Percentiles rank a stretch among this genome's conserved stretches.
Evolutionary conservation across 2,329 filamentous ascomycete genomes (phyloP).

Genomic region (Coniochaeta sp.): DNA sequence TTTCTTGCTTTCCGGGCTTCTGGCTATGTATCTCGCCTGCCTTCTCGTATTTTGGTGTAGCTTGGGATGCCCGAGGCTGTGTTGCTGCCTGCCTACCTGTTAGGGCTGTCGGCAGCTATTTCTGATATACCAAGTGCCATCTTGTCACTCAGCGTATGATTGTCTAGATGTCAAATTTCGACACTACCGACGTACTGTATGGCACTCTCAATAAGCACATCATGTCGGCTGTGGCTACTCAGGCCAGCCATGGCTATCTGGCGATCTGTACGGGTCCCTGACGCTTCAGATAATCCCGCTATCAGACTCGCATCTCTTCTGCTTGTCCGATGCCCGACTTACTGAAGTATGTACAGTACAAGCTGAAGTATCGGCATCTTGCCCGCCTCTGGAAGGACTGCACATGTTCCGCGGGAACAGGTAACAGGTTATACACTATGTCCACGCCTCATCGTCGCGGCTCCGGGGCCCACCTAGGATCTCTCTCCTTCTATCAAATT

Average conservation of each 20-base stretch:
- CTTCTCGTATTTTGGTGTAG: not conserved
- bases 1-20: not conserved
- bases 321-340: not conserved
- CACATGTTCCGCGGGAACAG: too few relatives aligned
- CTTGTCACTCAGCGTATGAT: not conserved
- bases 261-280: not conserved
- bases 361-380: too few relatives aligned
- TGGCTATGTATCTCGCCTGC: not conserved
- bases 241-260: not conserved
- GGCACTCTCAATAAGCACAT: not conserved
- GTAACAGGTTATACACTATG: too few relatives aligned
- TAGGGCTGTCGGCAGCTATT: not conserved
- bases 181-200: not conserved
- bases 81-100: not conserved
- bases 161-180: not conserved
- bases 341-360: not conserved
- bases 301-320: not conserved
- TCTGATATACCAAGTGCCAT: not conserved
- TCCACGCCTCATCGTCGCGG: too few relatives aligned
- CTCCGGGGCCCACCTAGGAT: too few relatives aligned
- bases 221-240: not conserved
- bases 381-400: too few relatives aligned
- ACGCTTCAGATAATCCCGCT: not conserved
- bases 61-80: not conserved
- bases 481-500: too few relatives aligned